Base-by-base conservation (phyloP, 73 alveolate genomes). In the Stentor coeruleus region DNA sequence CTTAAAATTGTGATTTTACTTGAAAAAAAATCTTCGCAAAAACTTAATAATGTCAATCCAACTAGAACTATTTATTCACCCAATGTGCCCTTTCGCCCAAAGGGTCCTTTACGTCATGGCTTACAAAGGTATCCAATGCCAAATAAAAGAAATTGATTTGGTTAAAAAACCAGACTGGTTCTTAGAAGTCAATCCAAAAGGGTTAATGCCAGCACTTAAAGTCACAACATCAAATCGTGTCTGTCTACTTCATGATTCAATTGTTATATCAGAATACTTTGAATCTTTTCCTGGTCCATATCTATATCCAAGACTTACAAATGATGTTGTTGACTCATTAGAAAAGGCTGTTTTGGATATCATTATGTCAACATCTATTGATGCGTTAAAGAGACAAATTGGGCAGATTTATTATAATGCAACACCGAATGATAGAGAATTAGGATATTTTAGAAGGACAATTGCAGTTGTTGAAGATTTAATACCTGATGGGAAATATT, bases 261-360 rank as follows among this genome's bases (percentile, higher is more conserved):
- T 2, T 2, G 0, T 2, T 66, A 31, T 66, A 28, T 20, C 79
- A 0, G 42, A 66, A 33, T 66, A 26, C 37, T 66, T 66, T 1
- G 79, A 66, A 28, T 20, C 79, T 2, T 66, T 66, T 1, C 79
- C 79, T 20, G 79, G 79, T 1, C 36, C 39, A 0, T 20, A 37
- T 66, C 36, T 66, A 28, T 66, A 66, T 31, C 79, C 79, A 26
- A 66, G 39, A 66, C 33, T 31, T 28, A 66, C 37, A 1, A 66
- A 66, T 2, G 73, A 31, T 57, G 28, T 31, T 20, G 73, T 57
- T 20, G 28, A 57, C 28, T 26, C 79, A 0, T 0, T 33, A 26
- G 42, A 66, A 33, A 66, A 66, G 33, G 79, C 79, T 2, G n/a
- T 66, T 11, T 28, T 66, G n/a, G 79, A 66, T 2, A 66, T 66